Base-by-base conservation (phyloP, 106 monocot genomes). In the Acanthochlamys bracteata region DNA sequence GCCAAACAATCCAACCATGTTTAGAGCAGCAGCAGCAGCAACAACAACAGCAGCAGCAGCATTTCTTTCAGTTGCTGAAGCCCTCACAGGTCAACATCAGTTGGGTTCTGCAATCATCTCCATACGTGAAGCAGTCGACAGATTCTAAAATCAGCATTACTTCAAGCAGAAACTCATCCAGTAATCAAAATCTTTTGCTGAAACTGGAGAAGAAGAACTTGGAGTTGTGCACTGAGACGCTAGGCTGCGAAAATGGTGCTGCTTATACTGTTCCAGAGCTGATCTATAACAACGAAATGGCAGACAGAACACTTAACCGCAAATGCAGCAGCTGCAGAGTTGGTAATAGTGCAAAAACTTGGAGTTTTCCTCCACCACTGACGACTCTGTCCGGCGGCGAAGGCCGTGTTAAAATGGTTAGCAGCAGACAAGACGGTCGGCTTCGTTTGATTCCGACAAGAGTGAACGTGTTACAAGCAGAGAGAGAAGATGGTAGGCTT, bases 401-500 rank as follows among this genome's bases (percentile, higher is more conserved):
- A 33, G 55, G 41, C 56, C 23, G 69, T 16, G 45, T 69, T 22
- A 42, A 46, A 10, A 46, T 70, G 20, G 27, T 21, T 12, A 61
- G 22, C 22, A 61, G 25, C 45, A 46, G 61, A 22, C 52, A 61
- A 45, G 39, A 53, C 24, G 70, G 70, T 20, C 59, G 70, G 61
- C 61, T 70, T 22, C 39, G 59, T 25, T 21, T 70, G 24, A 39
- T 61, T 23, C 61, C 70, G 13, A 60, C 59, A 39, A 61, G 39
- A 61, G 42, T 58, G 15, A 9, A 11, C 22, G 15, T 61, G 2
- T 24, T 58, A 7, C 39, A 70, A 23, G 61, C 51, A 0, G 49
- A 70, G 33, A 49, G 70, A 49, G 20, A n/a, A 11, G 70, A 52
- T 10, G 70, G 70, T 10, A 39, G 70, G 19, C 52, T 61, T 9